Conservation (phyloP, 176 grass and related monocot species). For the Calamus simplicifolius region DNA sequence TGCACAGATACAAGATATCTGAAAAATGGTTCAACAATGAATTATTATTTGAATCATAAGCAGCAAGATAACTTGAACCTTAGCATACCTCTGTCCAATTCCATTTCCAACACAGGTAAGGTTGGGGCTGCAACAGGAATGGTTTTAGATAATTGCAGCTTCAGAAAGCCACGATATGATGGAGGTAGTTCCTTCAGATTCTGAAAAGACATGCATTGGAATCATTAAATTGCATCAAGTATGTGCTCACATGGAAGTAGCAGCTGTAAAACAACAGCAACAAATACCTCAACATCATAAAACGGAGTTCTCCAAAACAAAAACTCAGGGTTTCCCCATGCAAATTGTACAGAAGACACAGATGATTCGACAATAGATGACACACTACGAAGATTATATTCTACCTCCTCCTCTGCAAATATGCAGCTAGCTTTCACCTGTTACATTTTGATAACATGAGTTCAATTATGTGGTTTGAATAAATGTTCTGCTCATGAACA, state of each 20-base stretch:
- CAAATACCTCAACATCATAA: slow-evolving; percentile 63
- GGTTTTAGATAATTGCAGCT: slow-evolving; percentile 41
- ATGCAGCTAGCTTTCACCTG: slow-evolving; percentile 70
- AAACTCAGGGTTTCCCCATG: slow-evolving; percentile 53
- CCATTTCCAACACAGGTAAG: slow-evolving; percentile 59
- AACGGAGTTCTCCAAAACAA: slow-evolving; percentile 64
- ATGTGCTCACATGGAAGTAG: background rate
- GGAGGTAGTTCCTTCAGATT: slow-evolving; percentile 38
- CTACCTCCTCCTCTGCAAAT: slow-evolving; percentile 85
- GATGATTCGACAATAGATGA: slow-evolving; percentile 63
- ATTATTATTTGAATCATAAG: no score
- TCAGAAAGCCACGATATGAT: slow-evolving; percentile 49
- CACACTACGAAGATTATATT: slow-evolving; percentile 42
- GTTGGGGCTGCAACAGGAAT: slow-evolving; percentile 39
- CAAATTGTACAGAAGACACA: slow-evolving; percentile 43
- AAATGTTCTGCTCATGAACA: slow-evolving; percentile 6
- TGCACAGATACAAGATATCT: no score
- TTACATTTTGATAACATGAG: slow-evolving; percentile 34
- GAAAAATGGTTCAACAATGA: no score
- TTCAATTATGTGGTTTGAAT: slow-evolving; percentile 24
- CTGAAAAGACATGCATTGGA: slow-evolving; percentile 37
- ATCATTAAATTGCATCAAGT: background rate
- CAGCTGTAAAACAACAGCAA: background rate
- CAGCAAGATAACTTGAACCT: background rate
- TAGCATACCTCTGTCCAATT: slow-evolving; percentile 49